These are phyloP conservation scores for Physcomitrium patens DNA, from an alignment of 225 moss, liverwort and hornwort species.

Conservation along the genomic window DNA sequence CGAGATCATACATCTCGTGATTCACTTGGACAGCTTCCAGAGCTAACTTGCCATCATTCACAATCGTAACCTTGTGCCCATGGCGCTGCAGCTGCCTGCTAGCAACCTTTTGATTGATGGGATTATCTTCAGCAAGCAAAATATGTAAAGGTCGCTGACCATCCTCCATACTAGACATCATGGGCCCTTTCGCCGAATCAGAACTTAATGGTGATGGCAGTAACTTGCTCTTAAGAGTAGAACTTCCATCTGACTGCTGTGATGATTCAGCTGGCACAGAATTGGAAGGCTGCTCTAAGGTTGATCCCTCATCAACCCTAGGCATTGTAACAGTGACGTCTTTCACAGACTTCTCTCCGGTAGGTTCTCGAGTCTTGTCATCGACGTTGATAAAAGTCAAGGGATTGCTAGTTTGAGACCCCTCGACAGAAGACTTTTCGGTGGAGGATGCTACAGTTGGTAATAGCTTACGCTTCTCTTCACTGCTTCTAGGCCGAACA, in stretches of 20 bases:
- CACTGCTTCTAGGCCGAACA: slow-evolving; percentile 29
- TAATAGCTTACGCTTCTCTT: slow-evolving; percentile 13
- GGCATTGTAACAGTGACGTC: slow-evolving; percentile 12
- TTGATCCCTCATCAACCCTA: slow-evolving; percentile 11
- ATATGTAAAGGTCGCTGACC: slow-evolving; percentile 44
- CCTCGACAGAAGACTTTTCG: slow-evolving; percentile 12
- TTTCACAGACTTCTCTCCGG: slow-evolving; percentile 18
- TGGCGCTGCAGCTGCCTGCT: slow-evolving; percentile 64
- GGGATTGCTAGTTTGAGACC: background rate
- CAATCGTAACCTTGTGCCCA: slow-evolving; percentile 68
- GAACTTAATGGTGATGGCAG: slow-evolving; percentile 7
- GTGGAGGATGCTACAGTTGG: background rate
- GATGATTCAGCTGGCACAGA: slow-evolving; percentile 18
- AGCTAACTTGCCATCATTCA: slow-evolving; percentile 74
- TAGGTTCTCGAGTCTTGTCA: slow-evolving; percentile 14
- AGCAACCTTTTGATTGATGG: slow-evolving; percentile 75
- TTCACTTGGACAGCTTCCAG: slow-evolving; percentile 51
- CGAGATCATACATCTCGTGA: slow-evolving; percentile 66
- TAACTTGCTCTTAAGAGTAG: slow-evolving; percentile 6
- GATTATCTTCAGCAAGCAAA: slow-evolving; percentile 74
- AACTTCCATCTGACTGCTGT: slow-evolving; percentile 7
- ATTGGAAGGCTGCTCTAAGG: slow-evolving; percentile 14
- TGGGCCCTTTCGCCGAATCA: slow-evolving; percentile 25
- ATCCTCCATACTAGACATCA: slow-evolving; percentile 25
- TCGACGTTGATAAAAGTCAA: slow-evolving; percentile 22